Conservation (phyloP, 768 basidiomycete genomes). For the Clavulina sp. region DNA sequence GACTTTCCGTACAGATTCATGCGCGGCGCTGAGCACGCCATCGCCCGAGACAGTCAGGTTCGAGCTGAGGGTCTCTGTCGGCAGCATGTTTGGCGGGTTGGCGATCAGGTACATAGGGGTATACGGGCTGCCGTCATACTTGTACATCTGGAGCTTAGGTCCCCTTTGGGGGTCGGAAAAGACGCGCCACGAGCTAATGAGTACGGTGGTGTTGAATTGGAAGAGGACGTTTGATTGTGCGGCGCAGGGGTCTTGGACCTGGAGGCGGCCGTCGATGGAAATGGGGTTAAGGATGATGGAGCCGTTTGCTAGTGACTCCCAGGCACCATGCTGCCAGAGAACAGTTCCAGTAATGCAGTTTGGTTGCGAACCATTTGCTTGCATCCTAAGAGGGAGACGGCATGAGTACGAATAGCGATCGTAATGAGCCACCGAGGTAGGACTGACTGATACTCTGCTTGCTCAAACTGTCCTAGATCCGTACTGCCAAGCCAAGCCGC, state of each 20-base stretch:
- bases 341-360: slow-evolving; percentile 80
- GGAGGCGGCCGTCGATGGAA: slow-evolving; percentile 71
- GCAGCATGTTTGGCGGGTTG: slow-evolving; percentile 72
- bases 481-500: slow-evolving; percentile 28
- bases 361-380: slow-evolving; percentile 37
- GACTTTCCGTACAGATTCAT: too few species aligned
- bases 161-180: slow-evolving; percentile 43
- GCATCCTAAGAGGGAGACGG: slow-evolving; percentile 21
- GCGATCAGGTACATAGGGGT: slow-evolving; percentile 53
- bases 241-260: slow-evolving; percentile 86
- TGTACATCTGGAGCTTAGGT: slow-evolving; percentile 58
- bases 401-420: not conserved
- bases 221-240: slow-evolving; percentile 79
- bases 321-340: slow-evolving; percentile 80
- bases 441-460: slow-evolving; percentile 65
- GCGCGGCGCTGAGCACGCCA: not conserved
- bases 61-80: slow-evolving; percentile 36
- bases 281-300: slow-evolving; percentile 61
- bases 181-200: slow-evolving; percentile 51
- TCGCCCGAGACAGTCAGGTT: not conserved
- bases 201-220: slow-evolving; percentile 58
- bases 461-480: slow-evolving; percentile 62
- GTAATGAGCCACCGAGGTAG: not conserved
- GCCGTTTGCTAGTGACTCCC: slow-evolving; percentile 49
- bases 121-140: slow-evolving; percentile 59